phyloP scores from a whole-genome alignment of 805 yeast genomes.

The Metschnikowia lachancei region DNA sequence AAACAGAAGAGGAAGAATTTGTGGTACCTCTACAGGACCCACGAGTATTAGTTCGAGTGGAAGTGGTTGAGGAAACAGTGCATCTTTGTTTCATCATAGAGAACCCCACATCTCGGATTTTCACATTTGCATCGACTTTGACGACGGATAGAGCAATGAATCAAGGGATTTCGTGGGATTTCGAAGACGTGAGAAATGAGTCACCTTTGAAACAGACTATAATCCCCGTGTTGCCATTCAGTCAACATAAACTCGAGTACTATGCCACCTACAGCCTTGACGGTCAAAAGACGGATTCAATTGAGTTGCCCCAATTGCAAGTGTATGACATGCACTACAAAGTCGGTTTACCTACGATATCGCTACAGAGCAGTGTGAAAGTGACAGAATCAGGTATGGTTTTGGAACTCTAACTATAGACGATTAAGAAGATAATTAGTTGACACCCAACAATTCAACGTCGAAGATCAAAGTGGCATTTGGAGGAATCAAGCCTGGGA shows the following conservation, averaged over 20 bases:
- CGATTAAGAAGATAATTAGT: constrained; percentile 26
- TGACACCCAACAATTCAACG: constrained; percentile 65
- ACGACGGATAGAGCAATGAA: constrained; percentile 12
- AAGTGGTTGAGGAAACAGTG: constrained; percentile 15
- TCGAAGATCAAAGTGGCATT: constrained; percentile 89
- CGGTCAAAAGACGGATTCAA: constrained; percentile 12
- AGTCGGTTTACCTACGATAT: constrained; percentile 46
- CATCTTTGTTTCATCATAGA: constrained; percentile 55
- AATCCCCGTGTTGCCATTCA: constrained; percentile 62
- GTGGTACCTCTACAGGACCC: constrained; percentile 68
- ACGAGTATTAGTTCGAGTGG: constrained; percentile 51
- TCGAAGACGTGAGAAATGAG: constrained; percentile 16
- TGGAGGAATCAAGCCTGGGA: constrained; percentile 96
- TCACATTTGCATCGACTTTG: constrained; percentile 51
- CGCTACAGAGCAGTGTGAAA: constrained; percentile 6
- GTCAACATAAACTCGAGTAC: constrained; percentile 45
- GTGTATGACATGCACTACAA: constrained; percentile 70
- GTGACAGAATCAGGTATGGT: constrained; percentile 6
- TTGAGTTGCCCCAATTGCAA: constrained; percentile 56
- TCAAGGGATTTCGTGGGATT: constrained; percentile 15
- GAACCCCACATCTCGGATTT: constrained; percentile 69
- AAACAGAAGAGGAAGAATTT: constrained; percentile 47
- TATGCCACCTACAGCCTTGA: constrained; percentile 13
- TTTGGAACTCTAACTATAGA: constrained; percentile 3
- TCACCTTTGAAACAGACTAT: constrained; percentile 32